Evolutionary conservation across 2,329 filamentous ascomycete genomes (phyloP), one percentile per base, ranked within the genome.

Genomic region (Sclerotinia spermophila): DNA sequence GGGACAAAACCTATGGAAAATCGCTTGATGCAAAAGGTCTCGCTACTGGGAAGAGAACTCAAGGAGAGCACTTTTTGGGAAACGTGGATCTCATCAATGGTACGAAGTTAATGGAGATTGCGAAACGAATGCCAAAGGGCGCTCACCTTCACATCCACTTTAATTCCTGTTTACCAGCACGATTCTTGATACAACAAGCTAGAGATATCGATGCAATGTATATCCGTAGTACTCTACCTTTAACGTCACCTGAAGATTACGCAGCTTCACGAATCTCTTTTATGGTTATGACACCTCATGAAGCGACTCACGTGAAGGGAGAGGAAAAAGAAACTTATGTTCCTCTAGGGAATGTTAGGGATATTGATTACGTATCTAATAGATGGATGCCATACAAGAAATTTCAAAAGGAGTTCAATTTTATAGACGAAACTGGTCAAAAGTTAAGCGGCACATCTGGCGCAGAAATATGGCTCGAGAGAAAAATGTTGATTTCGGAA

Each of bases 141-240:
- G 86, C 86, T 0, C 89, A 93, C 77, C 82, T 93, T 35, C 91
- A 94, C 79, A 86, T 93, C 35, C 91, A 94, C 79, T 93, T 92
- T 83, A 94, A 93, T 78, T 86, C 91, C n/a, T 92, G 90, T 72
- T 82, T 93, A 6, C 82, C 83, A 21, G 89, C 90, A 15, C 79
- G 82, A 2, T 83, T 88, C 7, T 82, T 93, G 30, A 82, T 93
- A 83, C 74, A 86, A 82, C 74, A 86, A 82, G 82, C 82, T 73
- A 78, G 81, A 17, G 58, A 78, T 7, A 87, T 89, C 83, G 77
- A 84, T 1, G 86, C 85, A 74, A 92, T 94, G 89, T 92, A 88
- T 77, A 89, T 93, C 75, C 87, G 86, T 71, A 92, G 89, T 80
- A 85, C 84, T 48, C 75, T 82, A 44, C 84, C 85, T 5, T 81